Percentiles rank a stretch among this genome's conserved stretches.
These are phyloP conservation scores for Spironucleus salmonicida DNA, from an alignment of 208 protist genomes.

Conservation along the genomic window DNA sequence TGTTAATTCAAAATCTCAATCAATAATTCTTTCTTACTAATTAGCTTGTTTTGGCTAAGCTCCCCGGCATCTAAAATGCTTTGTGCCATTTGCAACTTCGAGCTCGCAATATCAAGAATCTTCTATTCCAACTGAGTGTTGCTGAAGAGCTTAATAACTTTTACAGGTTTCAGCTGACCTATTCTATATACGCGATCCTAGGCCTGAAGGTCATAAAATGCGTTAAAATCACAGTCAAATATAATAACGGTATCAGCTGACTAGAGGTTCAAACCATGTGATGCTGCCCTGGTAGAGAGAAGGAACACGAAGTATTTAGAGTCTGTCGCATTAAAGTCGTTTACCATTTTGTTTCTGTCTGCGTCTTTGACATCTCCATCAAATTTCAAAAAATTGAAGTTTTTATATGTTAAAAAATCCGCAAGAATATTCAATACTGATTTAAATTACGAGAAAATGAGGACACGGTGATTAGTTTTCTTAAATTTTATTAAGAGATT, in stretches of 20 bases:
- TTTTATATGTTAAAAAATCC: not conserved
- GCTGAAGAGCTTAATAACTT: conserved; percentile 16
- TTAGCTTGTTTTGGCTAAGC: not conserved
- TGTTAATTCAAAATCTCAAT: not conserved
- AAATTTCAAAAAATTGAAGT: conserved; percentile 21
- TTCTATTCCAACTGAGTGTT: conserved; percentile 13
- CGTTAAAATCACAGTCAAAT: conserved; percentile 29
- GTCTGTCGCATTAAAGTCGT: not conserved
- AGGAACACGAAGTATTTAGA: conserved; percentile 21
- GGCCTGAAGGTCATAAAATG: conserved; percentile 12
- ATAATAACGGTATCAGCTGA: conserved; percentile 28
- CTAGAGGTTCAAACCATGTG: conserved; percentile 24
- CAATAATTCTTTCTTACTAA: not conserved
- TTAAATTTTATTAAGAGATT: conserved; percentile 5
- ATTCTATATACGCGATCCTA: conserved; percentile 17
- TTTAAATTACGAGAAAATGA: conserved; percentile 27
- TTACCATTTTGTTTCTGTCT: conserved; percentile 14
- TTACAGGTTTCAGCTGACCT: conserved; percentile 5
- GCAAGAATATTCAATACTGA: not conserved
- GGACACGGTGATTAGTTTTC: conserved; percentile 13
- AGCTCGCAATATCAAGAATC: not conserved
- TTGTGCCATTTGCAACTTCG: not conserved
- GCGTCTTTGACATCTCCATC: conserved; percentile 16
- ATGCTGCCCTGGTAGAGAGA: not conserved
- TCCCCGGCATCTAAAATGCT: conserved; percentile 5